A percentile compares a stretch with the other conserved stretches of the same genome.
Evolutionary conservation across 768 basidiomycete species (phyloP).

Genomic region (Neoboletus magnificus): DNA sequence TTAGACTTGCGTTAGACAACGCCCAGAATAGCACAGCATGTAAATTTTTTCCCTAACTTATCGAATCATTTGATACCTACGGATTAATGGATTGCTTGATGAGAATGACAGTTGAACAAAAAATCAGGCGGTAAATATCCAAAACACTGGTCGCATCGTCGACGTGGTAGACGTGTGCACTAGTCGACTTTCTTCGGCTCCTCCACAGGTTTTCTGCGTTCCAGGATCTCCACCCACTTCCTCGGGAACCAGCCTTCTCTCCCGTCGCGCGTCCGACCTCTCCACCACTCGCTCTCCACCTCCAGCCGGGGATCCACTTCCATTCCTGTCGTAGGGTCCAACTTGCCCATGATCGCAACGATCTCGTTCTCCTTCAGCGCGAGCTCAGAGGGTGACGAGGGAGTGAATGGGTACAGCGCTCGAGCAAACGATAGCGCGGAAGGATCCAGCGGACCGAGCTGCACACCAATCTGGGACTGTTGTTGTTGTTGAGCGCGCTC

Average conservation of each 20-base stretch:
- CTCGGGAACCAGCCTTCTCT: conserved; percentile 93
- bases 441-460: conserved; percentile 66
- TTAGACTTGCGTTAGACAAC: too few species aligned
- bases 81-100: too few species aligned
- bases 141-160: background rate
- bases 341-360: conserved; percentile 83
- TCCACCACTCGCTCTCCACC: conserved; percentile 83
- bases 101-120: background rate
- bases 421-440: conserved; percentile 79
- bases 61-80: too few species aligned
- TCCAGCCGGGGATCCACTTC: conserved; percentile 67
- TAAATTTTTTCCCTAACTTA: too few species aligned
- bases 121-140: background rate
- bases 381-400: conserved; percentile 75
- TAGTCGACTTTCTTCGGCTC: conserved; percentile 43
- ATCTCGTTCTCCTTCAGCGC: conserved; percentile 85
- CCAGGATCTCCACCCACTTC: conserved; percentile 79
- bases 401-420: conserved; percentile 73
- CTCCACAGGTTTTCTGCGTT: conserved; percentile 37
- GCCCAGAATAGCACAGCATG: too few species aligned
- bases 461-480: conserved; percentile 34
- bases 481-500: conserved; percentile 54
- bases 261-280: conserved; percentile 87
- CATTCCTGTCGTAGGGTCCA: conserved; percentile 64
- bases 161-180: background rate